Evolutionary conservation across 2,329 filamentous ascomycete genomes (phyloP).

Genomic region (Hymenoscyphus fructigenus): DNA sequence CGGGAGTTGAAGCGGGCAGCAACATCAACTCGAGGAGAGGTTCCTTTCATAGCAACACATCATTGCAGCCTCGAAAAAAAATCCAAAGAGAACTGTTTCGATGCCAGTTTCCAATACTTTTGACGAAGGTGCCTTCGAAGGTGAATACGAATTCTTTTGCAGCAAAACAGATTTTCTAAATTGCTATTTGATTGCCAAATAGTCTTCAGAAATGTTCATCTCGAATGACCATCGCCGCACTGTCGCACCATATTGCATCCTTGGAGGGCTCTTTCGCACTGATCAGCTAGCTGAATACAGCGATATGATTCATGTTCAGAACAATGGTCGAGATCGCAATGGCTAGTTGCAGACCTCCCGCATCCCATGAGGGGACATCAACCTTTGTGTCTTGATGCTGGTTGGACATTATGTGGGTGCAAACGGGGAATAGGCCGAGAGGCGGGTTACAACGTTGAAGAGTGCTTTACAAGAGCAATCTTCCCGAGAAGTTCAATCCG

Average conservation of each 20-base stretch:
- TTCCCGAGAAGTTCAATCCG: neutral
- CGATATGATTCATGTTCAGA: neutral
- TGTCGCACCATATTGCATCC: too few species aligned
- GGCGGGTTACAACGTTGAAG: neutral
- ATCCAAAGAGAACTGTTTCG: neutral
- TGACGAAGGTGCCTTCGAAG: too few species aligned
- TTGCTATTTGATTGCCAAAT: too few species aligned
- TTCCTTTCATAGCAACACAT: neutral
- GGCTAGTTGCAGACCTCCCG: neutral
- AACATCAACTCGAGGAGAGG: neutral
- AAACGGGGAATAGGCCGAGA: neutral
- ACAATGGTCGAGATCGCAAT: neutral
- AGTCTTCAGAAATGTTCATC: too few species aligned
- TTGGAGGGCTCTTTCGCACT: too few species aligned
- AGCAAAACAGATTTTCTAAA: too few species aligned
- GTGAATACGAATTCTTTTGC: too few species aligned
- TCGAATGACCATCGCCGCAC: too few species aligned
- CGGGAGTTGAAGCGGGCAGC: neutral
- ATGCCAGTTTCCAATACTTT: too few species aligned
- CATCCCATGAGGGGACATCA: too few species aligned
- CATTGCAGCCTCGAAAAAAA: neutral
- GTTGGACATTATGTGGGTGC: neutral
- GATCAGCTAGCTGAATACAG: neutral
- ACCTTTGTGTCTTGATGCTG: too few species aligned
- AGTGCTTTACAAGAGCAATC: neutral